Evolutionary conservation across 306 rosid genomes (phyloP), one percentile per base, ranked within the genome.

Genomic region (Vigna trinervia): DNA sequence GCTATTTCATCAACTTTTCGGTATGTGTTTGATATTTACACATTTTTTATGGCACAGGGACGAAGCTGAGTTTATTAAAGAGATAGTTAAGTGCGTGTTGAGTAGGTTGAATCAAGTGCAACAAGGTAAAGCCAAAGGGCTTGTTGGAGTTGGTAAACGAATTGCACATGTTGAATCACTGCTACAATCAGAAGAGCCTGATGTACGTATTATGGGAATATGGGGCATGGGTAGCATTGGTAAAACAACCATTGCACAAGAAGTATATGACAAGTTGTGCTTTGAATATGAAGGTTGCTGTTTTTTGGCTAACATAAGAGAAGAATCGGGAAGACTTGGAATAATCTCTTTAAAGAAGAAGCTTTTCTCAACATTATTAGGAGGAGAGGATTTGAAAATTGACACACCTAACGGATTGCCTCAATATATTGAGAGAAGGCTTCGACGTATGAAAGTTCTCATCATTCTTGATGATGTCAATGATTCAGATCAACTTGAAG

Each of bases 181-280:
- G 54, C 30, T 82, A 11, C 26, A 41, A 5, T 1, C 10, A 38
- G 59, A 17, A 0, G 60, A 47, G 4, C 0, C 3, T 5, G 43
- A 22, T 68, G 80, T 78, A 0, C 52, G 14, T 0, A 3, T 69
- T 3, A 20, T 83, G 39, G 83, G 83, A 30, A 78, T 83, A 1
- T 73, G 80, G 80, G 86, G 77, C 5, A 73, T 83, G 61, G 65
- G 68, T 1, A 80, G 83, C 1, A 38, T 78, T 0, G 78, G 83
- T 6, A 79, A 72, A 7, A 82, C 86, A 12, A 78, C 83, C 0
- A 59, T 78, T 39, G 80, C 83, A 0, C 38, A 43, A 34, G 53
- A 30, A 26, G 3, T 83, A 19, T 78, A 7, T 51, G 2, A 7
- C 1, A 57, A n/a, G 53, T 15, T 78, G 0, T 4, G 19, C 14